Conservation (phyloP, 192 early-diverging fungal genomes). For the Obelidium mucronatum region DNA sequence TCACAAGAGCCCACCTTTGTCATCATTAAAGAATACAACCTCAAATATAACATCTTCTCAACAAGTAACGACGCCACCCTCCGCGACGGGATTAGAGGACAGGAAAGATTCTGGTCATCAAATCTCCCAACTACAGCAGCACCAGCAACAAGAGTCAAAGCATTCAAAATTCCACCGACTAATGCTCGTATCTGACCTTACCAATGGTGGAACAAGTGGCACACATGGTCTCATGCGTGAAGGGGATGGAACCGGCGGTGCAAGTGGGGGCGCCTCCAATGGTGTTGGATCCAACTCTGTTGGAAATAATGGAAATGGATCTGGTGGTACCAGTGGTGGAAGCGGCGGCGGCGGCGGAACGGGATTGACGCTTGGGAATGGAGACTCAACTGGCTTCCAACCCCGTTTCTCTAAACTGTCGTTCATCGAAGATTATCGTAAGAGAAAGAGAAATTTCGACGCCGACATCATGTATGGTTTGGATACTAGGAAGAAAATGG, state of each 20-base stretch:
- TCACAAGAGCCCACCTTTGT: too few species aligned
- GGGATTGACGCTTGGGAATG: not conserved
- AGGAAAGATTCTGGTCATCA: too few species aligned
- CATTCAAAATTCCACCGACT: too few species aligned
- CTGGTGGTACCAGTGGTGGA: not conserved
- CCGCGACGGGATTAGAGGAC: too few species aligned
- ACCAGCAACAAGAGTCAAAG: too few species aligned
- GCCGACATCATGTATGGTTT: slow-evolving; percentile 33
- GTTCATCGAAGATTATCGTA: slow-evolving; percentile 34
- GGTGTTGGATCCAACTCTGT: not conserved
- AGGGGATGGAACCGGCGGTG: not conserved
- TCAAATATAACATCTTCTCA: too few species aligned
- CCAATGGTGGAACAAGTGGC: not conserved
- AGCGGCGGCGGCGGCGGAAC: too few species aligned
- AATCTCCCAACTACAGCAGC: too few species aligned
- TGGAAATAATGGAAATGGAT: not conserved
- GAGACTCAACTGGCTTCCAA: not conserved
- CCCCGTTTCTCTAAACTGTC: slow-evolving; percentile 20
- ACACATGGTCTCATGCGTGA: slow-evolving; percentile 5
- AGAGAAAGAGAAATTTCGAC: slow-evolving; percentile 18
- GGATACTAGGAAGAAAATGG: not conserved
- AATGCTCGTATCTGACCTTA: slow-evolving; percentile 2
- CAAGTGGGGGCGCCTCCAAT: not conserved
- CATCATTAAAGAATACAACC: too few species aligned
- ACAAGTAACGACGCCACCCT: too few species aligned